Percentiles rank a stretch among this genome's conserved stretches.
These are phyloP conservation scores for Monosporozyma aquatica DNA, from an alignment of 805 yeast genomes.

Conservation along the genomic window DNA sequence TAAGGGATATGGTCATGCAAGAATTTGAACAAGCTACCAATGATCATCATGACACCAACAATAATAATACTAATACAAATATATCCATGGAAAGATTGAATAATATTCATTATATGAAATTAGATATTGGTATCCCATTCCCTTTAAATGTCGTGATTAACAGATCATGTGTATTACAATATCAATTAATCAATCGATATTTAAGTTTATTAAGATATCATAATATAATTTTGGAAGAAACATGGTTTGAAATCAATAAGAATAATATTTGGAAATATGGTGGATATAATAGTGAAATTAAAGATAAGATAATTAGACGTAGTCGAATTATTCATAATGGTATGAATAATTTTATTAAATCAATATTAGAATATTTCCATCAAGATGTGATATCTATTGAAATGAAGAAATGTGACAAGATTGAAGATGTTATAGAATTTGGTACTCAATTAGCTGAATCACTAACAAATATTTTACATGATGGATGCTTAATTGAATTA, in stretches of 20 bases:
- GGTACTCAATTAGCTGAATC: slow-evolving; percentile 18
- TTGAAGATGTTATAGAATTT: slow-evolving; percentile 11
- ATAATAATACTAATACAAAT: neutral
- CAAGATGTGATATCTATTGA: slow-evolving; percentile 21
- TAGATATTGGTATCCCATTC: slow-evolving; percentile 65
- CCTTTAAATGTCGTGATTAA: slow-evolving; percentile 74
- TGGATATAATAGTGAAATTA: slow-evolving; percentile 36
- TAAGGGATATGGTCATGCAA: slow-evolving; percentile 37
- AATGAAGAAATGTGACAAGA: slow-evolving; percentile 5
- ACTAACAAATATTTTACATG: slow-evolving; percentile 23
- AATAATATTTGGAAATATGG: slow-evolving; percentile 58
- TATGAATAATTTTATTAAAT: slow-evolving; percentile 30
- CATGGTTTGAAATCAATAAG: slow-evolving; percentile 58
- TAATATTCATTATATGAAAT: slow-evolving; percentile 42
- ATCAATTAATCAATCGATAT: slow-evolving; percentile 71
- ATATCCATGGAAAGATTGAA: slow-evolving; percentile 14
- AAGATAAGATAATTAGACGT: slow-evolving; percentile 45
- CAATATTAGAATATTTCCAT: slow-evolving; percentile 18
- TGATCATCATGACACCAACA: neutral
- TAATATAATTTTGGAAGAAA: slow-evolving; percentile 47
- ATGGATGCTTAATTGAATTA: slow-evolving; percentile 16
- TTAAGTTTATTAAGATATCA: slow-evolving; percentile 54
- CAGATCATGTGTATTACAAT: slow-evolving; percentile 62
- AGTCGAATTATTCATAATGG: slow-evolving; percentile 45
- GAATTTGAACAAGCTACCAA: slow-evolving; percentile 25